Percentiles rank a stretch among this genome's conserved stretches.
Conservation (phyloP, 2,329 filamentous ascomycete species). For the Chalaropsis ovoidea region DNA sequence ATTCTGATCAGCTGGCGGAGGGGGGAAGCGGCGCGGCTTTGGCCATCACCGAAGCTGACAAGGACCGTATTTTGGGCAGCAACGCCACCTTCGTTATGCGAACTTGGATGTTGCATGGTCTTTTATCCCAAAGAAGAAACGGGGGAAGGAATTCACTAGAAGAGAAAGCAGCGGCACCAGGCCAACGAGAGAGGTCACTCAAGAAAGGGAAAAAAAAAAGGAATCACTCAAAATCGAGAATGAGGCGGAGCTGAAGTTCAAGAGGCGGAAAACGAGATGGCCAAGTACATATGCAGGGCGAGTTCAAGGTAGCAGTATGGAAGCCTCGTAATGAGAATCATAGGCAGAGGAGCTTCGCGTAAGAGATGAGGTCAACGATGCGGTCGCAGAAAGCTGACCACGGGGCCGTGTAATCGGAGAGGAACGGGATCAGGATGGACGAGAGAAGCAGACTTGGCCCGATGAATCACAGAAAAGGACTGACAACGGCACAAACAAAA, state of each 20-base stretch:
- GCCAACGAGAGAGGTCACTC: not conserved
- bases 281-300: constrained; percentile 5
- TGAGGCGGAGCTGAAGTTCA: not conserved
- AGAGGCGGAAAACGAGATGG: not conserved
- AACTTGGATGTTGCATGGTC: not conserved
- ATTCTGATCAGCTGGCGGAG: not conserved
- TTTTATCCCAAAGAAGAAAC: not conserved
- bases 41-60: constrained; percentile 2
- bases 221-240: not conserved
- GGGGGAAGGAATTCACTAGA: not conserved
- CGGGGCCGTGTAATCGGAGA: constrained; percentile 7
- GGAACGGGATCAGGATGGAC: not conserved
- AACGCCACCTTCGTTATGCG: not conserved
- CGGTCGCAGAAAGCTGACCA: constrained; percentile 6
- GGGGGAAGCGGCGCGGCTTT: not conserved
- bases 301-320: constrained; percentile 5
- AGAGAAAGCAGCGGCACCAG: not conserved
- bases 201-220: not conserved
- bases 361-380: not conserved
- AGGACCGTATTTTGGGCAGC: constrained; percentile 11
- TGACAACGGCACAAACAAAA: not conserved
- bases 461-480: not conserved
- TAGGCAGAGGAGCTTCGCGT: constrained; percentile 5
- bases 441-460: not conserved
- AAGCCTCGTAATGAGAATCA: constrained; percentile 6